Base-by-base conservation (phyloP, 805 yeast genomes). In the Candida chauliodis region DNA sequence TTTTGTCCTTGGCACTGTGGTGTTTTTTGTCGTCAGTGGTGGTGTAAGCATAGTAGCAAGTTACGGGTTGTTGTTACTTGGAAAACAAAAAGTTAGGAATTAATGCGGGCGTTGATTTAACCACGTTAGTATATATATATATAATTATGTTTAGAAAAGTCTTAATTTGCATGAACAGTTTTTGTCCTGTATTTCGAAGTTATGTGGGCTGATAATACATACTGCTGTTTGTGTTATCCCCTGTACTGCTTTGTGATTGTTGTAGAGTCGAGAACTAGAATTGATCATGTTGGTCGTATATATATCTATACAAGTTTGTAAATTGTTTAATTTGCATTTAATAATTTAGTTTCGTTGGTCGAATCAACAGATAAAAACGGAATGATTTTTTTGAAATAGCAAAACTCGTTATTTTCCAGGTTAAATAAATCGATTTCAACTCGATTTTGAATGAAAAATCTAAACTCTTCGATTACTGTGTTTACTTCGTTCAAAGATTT, bases 401-500 rank as follows among this genome's bases (percentile, higher is more conserved):
- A 61, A 9, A 40, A 45, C 41, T 67, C 71, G 41, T 53, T 48
- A n/a, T 55, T 43, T 10, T 43, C 38, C 10, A 35, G 34, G 10
- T 47, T 47, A 41, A 56, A 52, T 25, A 51, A 55, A 40, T 61
- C 66, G 22, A 48, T 37, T 27, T 57, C 63, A 30, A 61, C 58
- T 34, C 59, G 53, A 6, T 48, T 49, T 37, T 50, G 51, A 42
- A 71, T 52, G 42, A 63, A 75, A 4, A 43, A 37, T 45, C 71
- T 75, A 50, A 73, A 73, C 47, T 75, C 79, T 10, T 64, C 62
- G 16, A 75, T 71, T 29, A 64, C 54, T 3, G 41, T 22, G 40
- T 71, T 69, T 72, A 79, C 74, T 47, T 78, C 84, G 47, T 70
- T 73, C 36, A 78, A 48, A 7, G 76, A 61, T 38, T 69, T 68